phyloP scores from a whole-genome alignment of 148 eudicot species.

The Suaeda aralocaspica region DNA sequence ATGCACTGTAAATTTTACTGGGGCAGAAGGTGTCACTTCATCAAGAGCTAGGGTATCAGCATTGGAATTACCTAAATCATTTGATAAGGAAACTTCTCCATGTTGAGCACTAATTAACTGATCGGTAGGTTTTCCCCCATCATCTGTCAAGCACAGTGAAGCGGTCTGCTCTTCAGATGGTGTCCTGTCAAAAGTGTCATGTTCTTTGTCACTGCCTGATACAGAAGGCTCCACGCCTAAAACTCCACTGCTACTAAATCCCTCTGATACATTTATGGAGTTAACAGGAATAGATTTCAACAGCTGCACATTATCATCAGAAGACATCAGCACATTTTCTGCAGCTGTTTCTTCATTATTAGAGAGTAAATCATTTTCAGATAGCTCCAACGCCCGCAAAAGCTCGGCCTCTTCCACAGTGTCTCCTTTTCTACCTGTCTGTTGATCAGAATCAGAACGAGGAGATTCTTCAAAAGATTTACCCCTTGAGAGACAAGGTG shows the following conservation, averaged over 20 bases:
- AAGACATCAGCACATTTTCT: conserved; percentile 17
- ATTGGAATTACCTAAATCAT: conserved; percentile 27
- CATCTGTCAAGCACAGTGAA: conserved; percentile 24
- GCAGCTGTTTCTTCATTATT: conserved; percentile 16
- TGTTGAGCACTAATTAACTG: conserved; percentile 28
- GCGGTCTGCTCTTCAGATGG: conserved; percentile 31
- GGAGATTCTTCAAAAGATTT: conserved; percentile 68
- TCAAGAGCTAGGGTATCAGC: too few relatives aligned
- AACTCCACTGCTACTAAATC: conserved; percentile 18
- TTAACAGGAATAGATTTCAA: conserved; percentile 26
- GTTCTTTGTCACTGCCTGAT: conserved; percentile 26
- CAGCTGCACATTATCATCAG: conserved; percentile 30
- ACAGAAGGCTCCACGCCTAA: conserved; percentile 26
- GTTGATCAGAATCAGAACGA: conserved; percentile 27
- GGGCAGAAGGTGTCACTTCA: conserved; percentile 22
- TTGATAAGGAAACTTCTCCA: conserved; percentile 25
- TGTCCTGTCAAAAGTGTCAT: conserved; percentile 20
- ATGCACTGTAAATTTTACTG: conserved; percentile 25
- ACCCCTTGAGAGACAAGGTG: conserved; percentile 67
- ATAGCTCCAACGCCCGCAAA: conserved; percentile 48
- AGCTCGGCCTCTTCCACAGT: conserved; percentile 74
- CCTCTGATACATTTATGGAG: conserved; percentile 24
- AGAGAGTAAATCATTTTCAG: conserved; percentile 37
- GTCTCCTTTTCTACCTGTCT: conserved; percentile 56
- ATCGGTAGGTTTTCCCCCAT: conserved; percentile 19